These are phyloP conservation scores for Aspergillus glaucus DNA, from an alignment of 2,329 filamentous ascomycete species.

Conservation along the genomic window DNA sequence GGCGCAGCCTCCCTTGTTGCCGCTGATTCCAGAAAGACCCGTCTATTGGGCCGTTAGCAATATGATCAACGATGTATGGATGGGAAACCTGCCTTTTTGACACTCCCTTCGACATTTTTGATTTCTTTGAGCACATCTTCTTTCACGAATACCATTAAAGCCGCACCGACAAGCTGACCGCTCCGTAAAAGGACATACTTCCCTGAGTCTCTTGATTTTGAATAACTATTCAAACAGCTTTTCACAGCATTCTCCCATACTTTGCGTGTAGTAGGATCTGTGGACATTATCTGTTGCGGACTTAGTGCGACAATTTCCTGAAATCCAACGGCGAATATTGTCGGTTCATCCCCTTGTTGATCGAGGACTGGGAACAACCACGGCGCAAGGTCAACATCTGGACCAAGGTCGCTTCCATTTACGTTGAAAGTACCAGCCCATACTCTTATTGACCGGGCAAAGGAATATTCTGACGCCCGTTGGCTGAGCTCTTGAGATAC, in stretches of 20 bases:
- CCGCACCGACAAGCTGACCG: slow-evolving; percentile 90
- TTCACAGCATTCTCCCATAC: slow-evolving; percentile 82
- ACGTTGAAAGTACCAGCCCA: slow-evolving; percentile 90
- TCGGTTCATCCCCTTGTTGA: slow-evolving; percentile 58
- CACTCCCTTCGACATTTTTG: slow-evolving; percentile 92
- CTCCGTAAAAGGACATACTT: slow-evolving; percentile 86
- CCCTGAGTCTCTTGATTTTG: slow-evolving; percentile 58
- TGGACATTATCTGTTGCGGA: slow-evolving; percentile 98
- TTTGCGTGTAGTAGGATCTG: slow-evolving; percentile 77
- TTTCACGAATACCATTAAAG: slow-evolving; percentile 85
- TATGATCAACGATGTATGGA: slow-evolving; percentile 1
- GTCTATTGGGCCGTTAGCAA: slow-evolving; percentile 43
- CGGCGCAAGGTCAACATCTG: slow-evolving; percentile 69
- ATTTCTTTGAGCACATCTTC: slow-evolving; percentile 69
- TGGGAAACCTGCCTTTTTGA: slow-evolving; percentile 63
- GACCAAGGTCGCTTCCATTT: slow-evolving; percentile 76
- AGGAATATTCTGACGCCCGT: slow-evolving; percentile 64
- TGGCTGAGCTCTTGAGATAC: slow-evolving; percentile 70
- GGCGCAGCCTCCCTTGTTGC: slow-evolving; percentile 95
- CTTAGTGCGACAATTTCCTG: slow-evolving; percentile 98
- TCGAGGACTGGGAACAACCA: slow-evolving; percentile 69
- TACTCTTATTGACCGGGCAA: slow-evolving; percentile 66
- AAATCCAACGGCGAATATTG: slow-evolving; percentile 85
- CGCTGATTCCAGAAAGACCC: slow-evolving; percentile 92
- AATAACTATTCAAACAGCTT: slow-evolving; percentile 66